These are phyloP conservation scores for Pichia sp. DNA, from an alignment of 1,139 yeast species.

Conservation along the genomic window DNA sequence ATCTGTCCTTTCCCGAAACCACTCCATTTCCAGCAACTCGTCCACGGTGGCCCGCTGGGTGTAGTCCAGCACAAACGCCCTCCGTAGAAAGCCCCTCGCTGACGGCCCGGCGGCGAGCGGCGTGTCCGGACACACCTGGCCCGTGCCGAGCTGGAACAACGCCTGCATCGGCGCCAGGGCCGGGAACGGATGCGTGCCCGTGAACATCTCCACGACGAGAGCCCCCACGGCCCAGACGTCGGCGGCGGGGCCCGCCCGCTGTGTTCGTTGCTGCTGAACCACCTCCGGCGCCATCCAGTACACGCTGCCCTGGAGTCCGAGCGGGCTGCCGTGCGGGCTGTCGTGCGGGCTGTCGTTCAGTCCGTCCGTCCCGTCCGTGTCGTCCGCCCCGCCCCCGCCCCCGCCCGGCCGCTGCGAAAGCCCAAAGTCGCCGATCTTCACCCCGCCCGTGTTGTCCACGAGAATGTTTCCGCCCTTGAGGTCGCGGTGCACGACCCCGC, in stretches of 20 bases:
- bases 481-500: constrained; percentile 83
- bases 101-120: constrained; percentile 66
- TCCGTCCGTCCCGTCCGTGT: background rate
- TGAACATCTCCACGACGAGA: constrained; percentile 85
- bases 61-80: background rate
- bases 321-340: constrained; percentile 38
- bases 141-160: constrained; percentile 83
- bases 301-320: constrained; percentile 88
- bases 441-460: constrained; percentile 86
- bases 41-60: background rate
- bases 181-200: constrained; percentile 93
- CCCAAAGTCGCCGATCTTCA: constrained; percentile 91
- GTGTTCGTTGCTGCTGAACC: constrained; percentile 88
- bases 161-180: constrained; percentile 95
- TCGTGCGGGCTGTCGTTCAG: background rate
- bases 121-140: constrained; percentile 59
- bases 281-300: constrained; percentile 99
- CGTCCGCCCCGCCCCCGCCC: constrained; percentile 5
- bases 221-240: constrained; percentile 97
- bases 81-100: constrained; percentile 41
- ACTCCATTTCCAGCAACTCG: too few species aligned
- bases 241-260: constrained; percentile 75
- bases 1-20: too few species aligned
- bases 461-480: constrained; percentile 90
- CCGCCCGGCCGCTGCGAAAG: constrained; percentile 65